Conservation (phyloP, 208 protist genomes). For the Wallacemonas collosoma region DNA sequence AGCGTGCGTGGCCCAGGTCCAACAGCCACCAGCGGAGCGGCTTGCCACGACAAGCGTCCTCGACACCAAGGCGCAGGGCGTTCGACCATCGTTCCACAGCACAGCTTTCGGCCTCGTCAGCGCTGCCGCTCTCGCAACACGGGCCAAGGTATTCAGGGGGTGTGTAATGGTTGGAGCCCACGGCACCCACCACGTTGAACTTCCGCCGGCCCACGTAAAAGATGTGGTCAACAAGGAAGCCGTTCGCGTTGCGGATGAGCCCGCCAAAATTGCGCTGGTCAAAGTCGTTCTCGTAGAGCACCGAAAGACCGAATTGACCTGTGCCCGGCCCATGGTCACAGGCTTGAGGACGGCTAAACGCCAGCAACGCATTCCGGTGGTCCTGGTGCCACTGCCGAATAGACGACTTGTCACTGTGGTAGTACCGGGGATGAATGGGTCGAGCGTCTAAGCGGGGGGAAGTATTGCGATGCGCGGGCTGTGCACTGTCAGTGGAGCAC, state of each 20-base stretch:
- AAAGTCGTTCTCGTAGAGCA: constrained; percentile 86
- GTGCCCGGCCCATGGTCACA: neutral
- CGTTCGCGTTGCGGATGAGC: constrained; percentile 86
- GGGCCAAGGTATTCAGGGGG: constrained; percentile 62
- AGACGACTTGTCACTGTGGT: constrained; percentile 19
- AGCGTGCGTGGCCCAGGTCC: constrained; percentile 66
- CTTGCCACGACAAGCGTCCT: constrained; percentile 18
- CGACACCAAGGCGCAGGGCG: constrained; percentile 20
- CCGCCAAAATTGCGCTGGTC: constrained; percentile 90
- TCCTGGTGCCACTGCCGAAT: constrained; percentile 20
- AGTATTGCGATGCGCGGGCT: constrained; percentile 16
- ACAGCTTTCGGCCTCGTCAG: neutral
- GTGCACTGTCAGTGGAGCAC: neutral
- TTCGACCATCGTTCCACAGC: constrained; percentile 16
- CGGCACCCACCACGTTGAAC: constrained; percentile 78
- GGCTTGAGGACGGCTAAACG: constrained; percentile 26
- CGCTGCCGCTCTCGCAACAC: neutral
- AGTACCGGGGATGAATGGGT: constrained; percentile 80
- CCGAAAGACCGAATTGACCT: constrained; percentile 65
- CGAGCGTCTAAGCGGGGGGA: constrained; percentile 63
- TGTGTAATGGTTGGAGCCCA: constrained; percentile 87
- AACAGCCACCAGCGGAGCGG: constrained; percentile 60
- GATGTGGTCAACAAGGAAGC: constrained; percentile 82
- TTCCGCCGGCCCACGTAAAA: constrained; percentile 81
- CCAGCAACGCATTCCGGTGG: constrained; percentile 40